Evolutionary conservation across 257 asterid species (phyloP).

Genomic region (Rhazya stricta): DNA sequence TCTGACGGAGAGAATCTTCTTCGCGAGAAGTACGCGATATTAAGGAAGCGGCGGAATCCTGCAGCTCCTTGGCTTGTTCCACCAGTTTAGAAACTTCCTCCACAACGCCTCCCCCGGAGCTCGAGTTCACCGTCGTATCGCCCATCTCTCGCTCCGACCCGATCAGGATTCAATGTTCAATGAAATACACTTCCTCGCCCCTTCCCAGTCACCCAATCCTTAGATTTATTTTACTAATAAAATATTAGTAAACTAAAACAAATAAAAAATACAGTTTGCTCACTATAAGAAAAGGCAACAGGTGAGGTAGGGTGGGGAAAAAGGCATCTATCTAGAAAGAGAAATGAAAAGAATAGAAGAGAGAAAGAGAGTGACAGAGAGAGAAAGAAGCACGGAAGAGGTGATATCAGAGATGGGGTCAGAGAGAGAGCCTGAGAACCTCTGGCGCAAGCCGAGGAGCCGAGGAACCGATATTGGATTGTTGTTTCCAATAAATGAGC

Average conservation of each 20-base stretch:
- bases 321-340: neutral
- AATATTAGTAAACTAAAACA: neutral
- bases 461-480: neutral
- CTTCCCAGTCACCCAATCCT: neutral
- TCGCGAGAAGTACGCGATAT: conserved; percentile 69
- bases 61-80: conserved; percentile 89
- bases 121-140: conserved; percentile 13
- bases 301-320: neutral
- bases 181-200: neutral
- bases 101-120: conserved; percentile 24
- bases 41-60: conserved; percentile 74
- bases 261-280: neutral
- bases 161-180: neutral
- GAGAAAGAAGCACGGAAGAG: neutral
- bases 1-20: conserved; percentile 89
- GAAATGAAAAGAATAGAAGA: neutral
- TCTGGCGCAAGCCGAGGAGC: neutral
- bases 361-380: neutral
- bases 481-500: neutral
- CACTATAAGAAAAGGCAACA: neutral
- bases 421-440: conserved; percentile 9
- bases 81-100: conserved; percentile 45
- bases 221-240: neutral
- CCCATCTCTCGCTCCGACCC: conserved; percentile 11
- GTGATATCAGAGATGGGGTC: neutral